Evolutionary conservation across 805 yeast genomes (phyloP).

Genomic region (Wickerhamiella hasegawae): DNA sequence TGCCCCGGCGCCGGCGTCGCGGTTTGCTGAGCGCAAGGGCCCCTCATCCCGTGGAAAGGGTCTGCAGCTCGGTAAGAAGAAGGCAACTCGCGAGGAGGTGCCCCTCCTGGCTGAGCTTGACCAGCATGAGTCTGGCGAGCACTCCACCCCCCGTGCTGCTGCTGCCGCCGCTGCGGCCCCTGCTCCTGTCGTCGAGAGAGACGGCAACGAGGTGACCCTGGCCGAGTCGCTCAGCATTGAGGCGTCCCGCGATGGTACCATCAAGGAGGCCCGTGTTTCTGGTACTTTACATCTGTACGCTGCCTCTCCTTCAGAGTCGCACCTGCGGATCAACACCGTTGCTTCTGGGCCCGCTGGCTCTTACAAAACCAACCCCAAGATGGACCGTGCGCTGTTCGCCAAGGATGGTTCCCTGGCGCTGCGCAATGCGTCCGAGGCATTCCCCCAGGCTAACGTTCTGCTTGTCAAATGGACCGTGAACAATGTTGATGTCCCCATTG

Average conservation of each 20-base stretch:
- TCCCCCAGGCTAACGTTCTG: slow-evolving; percentile 84
- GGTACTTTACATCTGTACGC: slow-evolving; percentile 85
- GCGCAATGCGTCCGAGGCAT: slow-evolving; percentile 61
- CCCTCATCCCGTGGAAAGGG: slow-evolving; percentile 35
- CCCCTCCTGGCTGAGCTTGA: slow-evolving; percentile 21
- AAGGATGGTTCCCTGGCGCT: slow-evolving; percentile 44
- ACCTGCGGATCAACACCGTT: slow-evolving; percentile 43
- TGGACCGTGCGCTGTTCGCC: slow-evolving; percentile 60
- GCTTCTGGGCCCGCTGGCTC: slow-evolving; percentile 39
- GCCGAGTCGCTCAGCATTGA: slow-evolving; percentile 68
- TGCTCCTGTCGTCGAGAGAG: slow-evolving; percentile 1
- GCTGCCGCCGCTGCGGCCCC: slow-evolving; percentile 3
- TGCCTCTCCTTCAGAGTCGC: slow-evolving; percentile 55
- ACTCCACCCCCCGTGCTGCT: slow-evolving; percentile 23
- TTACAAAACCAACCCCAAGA: slow-evolving; percentile 92
- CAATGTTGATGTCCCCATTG: slow-evolving; percentile 42
- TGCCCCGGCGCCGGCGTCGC: neutral
- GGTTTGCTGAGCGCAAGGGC: neutral
- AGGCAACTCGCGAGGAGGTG: slow-evolving; percentile 11
- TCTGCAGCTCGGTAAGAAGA: slow-evolving; percentile 55
- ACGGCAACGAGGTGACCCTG: slow-evolving; percentile 44
- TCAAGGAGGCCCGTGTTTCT: slow-evolving; percentile 49
- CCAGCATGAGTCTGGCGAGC: slow-evolving; percentile 24
- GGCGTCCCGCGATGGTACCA: slow-evolving; percentile 65
- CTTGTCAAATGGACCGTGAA: slow-evolving; percentile 83